Evolutionary conservation across 352 stramenopile species (phyloP).

Genomic region (Globisporangium lucens): DNA sequence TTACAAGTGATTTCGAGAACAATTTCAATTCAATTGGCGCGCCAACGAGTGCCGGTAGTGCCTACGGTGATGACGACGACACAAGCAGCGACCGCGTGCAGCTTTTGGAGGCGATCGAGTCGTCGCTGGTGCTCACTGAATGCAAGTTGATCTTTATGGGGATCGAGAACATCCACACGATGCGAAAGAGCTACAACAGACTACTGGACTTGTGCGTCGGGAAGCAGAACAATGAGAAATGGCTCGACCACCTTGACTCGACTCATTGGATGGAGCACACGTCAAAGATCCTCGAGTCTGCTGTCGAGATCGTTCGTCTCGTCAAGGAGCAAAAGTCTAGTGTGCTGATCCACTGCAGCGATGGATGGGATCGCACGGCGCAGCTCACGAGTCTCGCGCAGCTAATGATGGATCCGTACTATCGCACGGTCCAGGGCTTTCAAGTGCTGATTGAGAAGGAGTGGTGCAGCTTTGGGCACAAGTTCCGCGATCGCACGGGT

Average conservation of each 20-base stretch:
- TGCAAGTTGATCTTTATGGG: constrained; percentile 88
- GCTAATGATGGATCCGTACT: constrained; percentile 90
- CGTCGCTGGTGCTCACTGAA: constrained; percentile 67
- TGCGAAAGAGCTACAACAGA: constrained; percentile 85
- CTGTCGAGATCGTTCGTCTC: constrained; percentile 82
- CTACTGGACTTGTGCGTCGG: constrained; percentile 65
- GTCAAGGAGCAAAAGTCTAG: constrained; percentile 84
- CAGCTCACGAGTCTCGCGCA: constrained; percentile 82
- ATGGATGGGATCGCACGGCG: constrained; percentile 97
- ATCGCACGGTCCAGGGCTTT: constrained; percentile 86
- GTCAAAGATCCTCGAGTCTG: constrained; percentile 74
- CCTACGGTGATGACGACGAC: constrained; percentile 26
- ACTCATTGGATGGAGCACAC: constrained; percentile 79
- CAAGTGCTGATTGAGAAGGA: constrained; percentile 88
- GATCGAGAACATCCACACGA: constrained; percentile 92
- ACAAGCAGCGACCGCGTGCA: constrained; percentile 20
- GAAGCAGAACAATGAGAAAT: constrained; percentile 71
- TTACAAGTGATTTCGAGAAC: constrained; percentile 3
- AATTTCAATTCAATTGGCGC: constrained; percentile 10
- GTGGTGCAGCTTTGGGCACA: constrained; percentile 89
- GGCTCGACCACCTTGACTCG: constrained; percentile 69
- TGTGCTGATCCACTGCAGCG: constrained; percentile 97
- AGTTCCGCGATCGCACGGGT: constrained; percentile 77
- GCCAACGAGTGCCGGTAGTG: constrained; percentile 9
- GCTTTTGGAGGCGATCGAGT: constrained; percentile 38